phyloP scores from a whole-genome alignment of 345 rosid genomes.

The Cardamine occulta region DNA sequence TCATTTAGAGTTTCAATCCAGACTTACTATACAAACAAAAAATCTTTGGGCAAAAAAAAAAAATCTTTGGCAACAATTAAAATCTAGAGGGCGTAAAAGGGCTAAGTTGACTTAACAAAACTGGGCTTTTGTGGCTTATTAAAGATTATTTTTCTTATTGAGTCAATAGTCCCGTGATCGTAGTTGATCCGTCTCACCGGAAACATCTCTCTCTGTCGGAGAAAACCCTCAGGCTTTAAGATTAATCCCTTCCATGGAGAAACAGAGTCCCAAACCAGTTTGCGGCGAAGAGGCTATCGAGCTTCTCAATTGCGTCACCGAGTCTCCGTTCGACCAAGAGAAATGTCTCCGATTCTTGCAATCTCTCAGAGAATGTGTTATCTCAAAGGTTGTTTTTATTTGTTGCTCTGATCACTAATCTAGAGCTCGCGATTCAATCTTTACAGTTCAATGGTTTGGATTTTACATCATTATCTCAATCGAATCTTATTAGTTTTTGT shows the following conservation, averaged over 20 bases:
- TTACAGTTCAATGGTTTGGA: not conserved
- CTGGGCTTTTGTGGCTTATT: slow-evolving; percentile 13
- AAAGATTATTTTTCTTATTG: not conserved
- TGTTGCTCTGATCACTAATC: not conserved
- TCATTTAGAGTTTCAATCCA: not conserved
- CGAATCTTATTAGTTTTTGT: not conserved
- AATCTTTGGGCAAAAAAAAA: not conserved
- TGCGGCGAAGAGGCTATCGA: slow-evolving; percentile 72
- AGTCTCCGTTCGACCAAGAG: slow-evolving; percentile 65
- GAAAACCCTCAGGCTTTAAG: slow-evolving; percentile 13
- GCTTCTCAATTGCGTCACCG: slow-evolving; percentile 83
- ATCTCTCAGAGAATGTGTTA: slow-evolving; percentile 67
- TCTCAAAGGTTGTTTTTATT: slow-evolving; percentile 67
- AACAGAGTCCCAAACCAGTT: slow-evolving; percentile 47
- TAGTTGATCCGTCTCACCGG: slow-evolving; percentile 7
- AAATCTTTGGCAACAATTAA: not conserved
- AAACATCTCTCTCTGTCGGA: not conserved
- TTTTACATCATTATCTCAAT: not conserved
- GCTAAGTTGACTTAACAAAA: not conserved
- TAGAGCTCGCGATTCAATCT: not conserved
- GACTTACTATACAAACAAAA: not conserved
- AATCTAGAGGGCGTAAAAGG: not conserved
- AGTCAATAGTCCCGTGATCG: slow-evolving; percentile 14
- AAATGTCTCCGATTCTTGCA: slow-evolving; percentile 63
- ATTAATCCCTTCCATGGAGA: slow-evolving; percentile 49